Evolutionary conservation across 371 early-diverging fungal genomes (phyloP).

Genomic region (Zancudomyces culisetae): DNA sequence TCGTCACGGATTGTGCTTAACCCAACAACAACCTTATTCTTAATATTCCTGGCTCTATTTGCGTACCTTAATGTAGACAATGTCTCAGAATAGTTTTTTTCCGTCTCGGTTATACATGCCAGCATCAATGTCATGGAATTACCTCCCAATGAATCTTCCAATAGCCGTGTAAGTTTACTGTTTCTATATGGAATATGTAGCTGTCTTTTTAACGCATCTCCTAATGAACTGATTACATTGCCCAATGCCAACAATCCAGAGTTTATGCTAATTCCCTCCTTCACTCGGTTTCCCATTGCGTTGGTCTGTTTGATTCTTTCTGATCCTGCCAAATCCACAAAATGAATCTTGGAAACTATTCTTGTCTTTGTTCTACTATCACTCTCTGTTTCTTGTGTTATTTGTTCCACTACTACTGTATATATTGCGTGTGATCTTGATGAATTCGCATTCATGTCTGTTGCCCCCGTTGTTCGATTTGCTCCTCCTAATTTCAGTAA

Average conservation of each 20-base stretch:
- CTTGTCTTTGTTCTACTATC: constrained; percentile 2
- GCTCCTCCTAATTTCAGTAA: constrained; percentile 58
- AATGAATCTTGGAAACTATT: constrained; percentile 67
- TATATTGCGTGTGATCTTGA: constrained; percentile 97
- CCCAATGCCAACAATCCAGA: constrained; percentile 93
- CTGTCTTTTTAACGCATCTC: constrained; percentile 28
- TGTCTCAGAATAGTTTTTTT: constrained; percentile 50
- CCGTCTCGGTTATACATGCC: constrained; percentile 57
- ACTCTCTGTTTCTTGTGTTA: neutral
- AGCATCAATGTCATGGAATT: constrained; percentile 79
- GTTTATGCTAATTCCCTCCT: constrained; percentile 98
- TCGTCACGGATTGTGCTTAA: constrained; percentile 38
- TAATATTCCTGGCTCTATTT: constrained; percentile 58
- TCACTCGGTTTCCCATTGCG: constrained; percentile 81
- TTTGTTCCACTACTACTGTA: constrained; percentile 53
- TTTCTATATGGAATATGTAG: constrained; percentile 84
- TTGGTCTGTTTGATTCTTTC: constrained; percentile 90
- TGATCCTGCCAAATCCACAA: constrained; percentile 99
- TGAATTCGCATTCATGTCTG: constrained; percentile 91
- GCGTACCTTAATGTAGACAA: constrained; percentile 80
- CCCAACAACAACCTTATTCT: constrained; percentile 31
- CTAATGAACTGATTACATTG: constrained; percentile 97
- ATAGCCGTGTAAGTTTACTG: constrained; percentile 90
- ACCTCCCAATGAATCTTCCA: constrained; percentile 93
- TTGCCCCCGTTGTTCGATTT: constrained; percentile 77